These are phyloP conservation scores for Plasmopara viticola DNA, from an alignment of 352 stramenopile genomes.

Conservation along the genomic window DNA sequence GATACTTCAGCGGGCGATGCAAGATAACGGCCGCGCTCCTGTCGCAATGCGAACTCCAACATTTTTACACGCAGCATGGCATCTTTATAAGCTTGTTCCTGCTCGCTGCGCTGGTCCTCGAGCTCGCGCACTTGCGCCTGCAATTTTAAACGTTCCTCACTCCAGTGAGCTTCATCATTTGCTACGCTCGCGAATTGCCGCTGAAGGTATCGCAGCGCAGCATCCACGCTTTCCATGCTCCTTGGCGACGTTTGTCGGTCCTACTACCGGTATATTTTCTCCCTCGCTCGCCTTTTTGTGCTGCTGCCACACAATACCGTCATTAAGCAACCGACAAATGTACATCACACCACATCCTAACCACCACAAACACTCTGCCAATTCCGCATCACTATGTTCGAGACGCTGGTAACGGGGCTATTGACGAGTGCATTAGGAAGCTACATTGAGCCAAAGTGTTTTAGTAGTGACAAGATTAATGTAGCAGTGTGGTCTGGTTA, in stretches of 20 bases:
- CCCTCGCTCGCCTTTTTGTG: conserved; percentile 18
- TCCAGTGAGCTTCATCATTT: conserved; percentile 67
- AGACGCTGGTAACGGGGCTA: conserved; percentile 81
- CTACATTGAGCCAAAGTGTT: conserved; percentile 85
- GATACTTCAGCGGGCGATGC: conserved; percentile 57
- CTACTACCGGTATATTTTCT: conserved; percentile 9
- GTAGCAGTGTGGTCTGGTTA: conserved; percentile 83
- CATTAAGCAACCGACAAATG: neutral
- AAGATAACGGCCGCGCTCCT: conserved; percentile 74
- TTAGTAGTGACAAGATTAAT: conserved; percentile 86
- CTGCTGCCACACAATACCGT: conserved; percentile 10
- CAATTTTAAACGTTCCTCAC: conserved; percentile 65
- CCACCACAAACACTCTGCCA: conserved; percentile 10
- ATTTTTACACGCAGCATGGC: conserved; percentile 83
- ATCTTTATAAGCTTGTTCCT: conserved; percentile 84
- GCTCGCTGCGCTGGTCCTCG: conserved; percentile 58
- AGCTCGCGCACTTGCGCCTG: conserved; percentile 76
- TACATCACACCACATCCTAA: conserved; percentile 1
- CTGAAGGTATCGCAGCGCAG: conserved; percentile 77
- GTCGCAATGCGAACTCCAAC: conserved; percentile 80
- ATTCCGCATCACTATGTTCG: conserved; percentile 55
- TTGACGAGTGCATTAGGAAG: conserved; percentile 79
- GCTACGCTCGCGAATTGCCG: conserved; percentile 79
- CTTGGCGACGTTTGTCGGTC: conserved; percentile 5
- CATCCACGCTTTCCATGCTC: conserved; percentile 81